These are phyloP conservation scores for Phalaenopsis equestris DNA, from an alignment of 106 monocot genomes.

Conservation along the genomic window DNA sequence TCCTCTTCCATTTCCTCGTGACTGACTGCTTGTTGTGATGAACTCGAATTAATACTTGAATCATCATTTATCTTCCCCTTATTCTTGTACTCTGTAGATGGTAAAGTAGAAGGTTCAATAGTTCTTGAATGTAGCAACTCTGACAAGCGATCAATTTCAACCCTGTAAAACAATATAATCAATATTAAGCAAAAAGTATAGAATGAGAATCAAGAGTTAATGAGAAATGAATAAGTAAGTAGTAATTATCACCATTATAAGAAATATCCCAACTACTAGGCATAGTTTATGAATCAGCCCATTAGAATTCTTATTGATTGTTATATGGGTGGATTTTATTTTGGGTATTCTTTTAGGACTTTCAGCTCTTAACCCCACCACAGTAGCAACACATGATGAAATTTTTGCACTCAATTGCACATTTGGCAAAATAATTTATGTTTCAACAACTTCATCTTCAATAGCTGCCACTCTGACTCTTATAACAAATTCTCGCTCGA, in stretches of 20 bases:
- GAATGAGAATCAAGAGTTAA: not conserved
- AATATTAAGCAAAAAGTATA: not conserved
- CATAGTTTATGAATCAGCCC: not conserved
- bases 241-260: not conserved
- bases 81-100: conserved; percentile 4
- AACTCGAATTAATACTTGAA: not conserved
- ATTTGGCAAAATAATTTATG: not conserved
- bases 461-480: not conserved
- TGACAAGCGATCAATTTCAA: conserved; percentile 4
- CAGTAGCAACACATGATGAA: not conserved
- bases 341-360: not conserved
- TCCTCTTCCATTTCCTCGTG: not conserved
- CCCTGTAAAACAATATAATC: not conserved
- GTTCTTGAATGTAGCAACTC: not conserved
- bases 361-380: not conserved
- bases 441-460: not conserved
- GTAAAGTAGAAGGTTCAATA: conserved; percentile 3
- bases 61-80: conserved; percentile 6
- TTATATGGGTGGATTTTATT: too few relatives aligned
- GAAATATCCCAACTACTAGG: not conserved
- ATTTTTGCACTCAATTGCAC: not conserved
- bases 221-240: not conserved
- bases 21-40: not conserved
- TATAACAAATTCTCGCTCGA: not conserved
- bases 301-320: too few relatives aligned